Conservation (phyloP, 805 yeast genomes). For the Cyberlindnera bimundalis region DNA sequence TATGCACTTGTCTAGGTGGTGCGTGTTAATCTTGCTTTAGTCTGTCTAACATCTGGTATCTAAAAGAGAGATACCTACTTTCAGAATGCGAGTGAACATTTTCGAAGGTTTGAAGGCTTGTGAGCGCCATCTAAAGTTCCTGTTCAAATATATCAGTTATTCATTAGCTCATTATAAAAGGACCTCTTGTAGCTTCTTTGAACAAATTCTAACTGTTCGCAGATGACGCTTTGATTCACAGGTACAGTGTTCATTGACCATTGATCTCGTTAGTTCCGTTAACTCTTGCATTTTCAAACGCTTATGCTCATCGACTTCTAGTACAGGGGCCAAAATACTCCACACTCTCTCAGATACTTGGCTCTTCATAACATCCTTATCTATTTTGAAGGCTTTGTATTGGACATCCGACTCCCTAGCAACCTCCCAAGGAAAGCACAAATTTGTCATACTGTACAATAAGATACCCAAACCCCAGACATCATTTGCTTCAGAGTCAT, state of each 20-base stretch:
- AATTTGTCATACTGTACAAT: conserved; percentile 69
- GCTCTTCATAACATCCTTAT: not conserved
- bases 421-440: conserved; percentile 45
- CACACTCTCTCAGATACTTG: conserved; percentile 9
- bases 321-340: not conserved
- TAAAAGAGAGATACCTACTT: too few species aligned
- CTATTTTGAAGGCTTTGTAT: conserved; percentile 16
- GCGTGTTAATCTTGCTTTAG: too few species aligned
- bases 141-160: too few species aligned
- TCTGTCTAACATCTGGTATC: too few species aligned
- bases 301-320: conserved; percentile 8
- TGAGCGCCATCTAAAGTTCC: too few species aligned
- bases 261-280: not conserved
- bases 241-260: not conserved
- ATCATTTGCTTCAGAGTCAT: conserved; percentile 76
- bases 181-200: not conserved
- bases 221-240: conserved; percentile 9
- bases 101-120: too few species aligned
- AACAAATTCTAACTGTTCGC: conserved; percentile 6
- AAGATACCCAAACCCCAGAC: conserved; percentile 91
- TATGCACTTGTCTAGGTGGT: too few species aligned
- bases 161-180: not conserved
- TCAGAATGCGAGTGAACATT: too few species aligned
- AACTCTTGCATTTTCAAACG: conserved; percentile 15
- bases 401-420: conserved; percentile 35